Evolutionary conservation across 257 asterid species (phyloP).

Genomic region (Ajuga chamaepitys): DNA sequence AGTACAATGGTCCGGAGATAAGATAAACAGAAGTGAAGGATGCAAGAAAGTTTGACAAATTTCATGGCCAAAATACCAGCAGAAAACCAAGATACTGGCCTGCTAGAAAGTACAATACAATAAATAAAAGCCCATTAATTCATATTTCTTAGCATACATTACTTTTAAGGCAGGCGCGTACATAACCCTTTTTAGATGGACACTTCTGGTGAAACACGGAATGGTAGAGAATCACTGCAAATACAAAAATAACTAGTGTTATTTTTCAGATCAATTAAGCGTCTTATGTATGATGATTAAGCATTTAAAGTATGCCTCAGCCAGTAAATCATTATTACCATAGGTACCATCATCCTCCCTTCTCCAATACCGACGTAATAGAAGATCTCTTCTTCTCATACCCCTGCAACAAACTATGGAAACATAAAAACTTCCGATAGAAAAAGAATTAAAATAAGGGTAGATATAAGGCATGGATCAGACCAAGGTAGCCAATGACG

Average conservation of each 20-base stretch:
- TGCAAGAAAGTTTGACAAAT: background rate
- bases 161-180: slow-evolving; percentile 99
- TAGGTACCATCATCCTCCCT: slow-evolving; percentile 98
- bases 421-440: slow-evolving; percentile 8
- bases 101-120: background rate
- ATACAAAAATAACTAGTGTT: slow-evolving; percentile 6
- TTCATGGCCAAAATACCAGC: background rate
- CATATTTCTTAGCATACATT: slow-evolving; percentile 61
- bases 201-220: slow-evolving; percentile 88
- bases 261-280: slow-evolving; percentile 13
- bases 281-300: too few relatives aligned
- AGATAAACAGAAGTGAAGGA: background rate
- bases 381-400: slow-evolving; percentile 82
- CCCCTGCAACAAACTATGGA: slow-evolving; percentile 56
- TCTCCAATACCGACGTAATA: slow-evolving; percentile 92
- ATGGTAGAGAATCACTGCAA: slow-evolving; percentile 85
- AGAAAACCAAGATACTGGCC: background rate
- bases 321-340: slow-evolving; percentile 40
- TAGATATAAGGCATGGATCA: slow-evolving; percentile 26
- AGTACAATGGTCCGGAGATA: background rate
- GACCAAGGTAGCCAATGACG: slow-evolving; percentile 94
- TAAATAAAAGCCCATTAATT: slow-evolving; percentile 7
- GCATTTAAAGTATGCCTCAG: slow-evolving; percentile 8
- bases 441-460: slow-evolving; percentile 5
- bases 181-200: slow-evolving; percentile 66